A percentile compares a stretch with the other conserved stretches of the same genome.
These are phyloP conservation scores for Rhizopogon roseolus DNA, from an alignment of 768 basidiomycete species.

Conservation along the genomic window DNA sequence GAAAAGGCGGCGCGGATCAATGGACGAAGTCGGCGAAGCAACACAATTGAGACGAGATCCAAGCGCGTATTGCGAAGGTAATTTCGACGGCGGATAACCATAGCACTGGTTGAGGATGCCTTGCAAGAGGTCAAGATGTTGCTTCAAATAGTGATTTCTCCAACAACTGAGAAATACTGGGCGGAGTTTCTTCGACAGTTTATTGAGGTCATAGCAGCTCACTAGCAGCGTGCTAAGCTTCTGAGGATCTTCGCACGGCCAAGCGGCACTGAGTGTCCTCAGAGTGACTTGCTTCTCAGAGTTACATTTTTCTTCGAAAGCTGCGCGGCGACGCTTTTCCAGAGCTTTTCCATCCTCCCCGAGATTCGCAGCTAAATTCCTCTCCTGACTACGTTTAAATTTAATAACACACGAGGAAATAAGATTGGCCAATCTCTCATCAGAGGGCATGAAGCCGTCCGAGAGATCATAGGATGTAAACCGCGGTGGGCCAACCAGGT, in stretches of 20 bases:
- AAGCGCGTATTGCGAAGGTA: constrained; percentile 5
- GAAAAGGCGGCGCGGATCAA: constrained; percentile 1
- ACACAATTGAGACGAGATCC: neutral
- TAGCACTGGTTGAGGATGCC: neutral
- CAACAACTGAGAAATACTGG: constrained; percentile 12
- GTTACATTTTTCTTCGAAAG: constrained; percentile 5
- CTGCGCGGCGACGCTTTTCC: constrained; percentile 3
- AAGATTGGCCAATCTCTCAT: neutral
- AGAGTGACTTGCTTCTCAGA: constrained; percentile 4
- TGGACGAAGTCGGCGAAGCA: neutral
- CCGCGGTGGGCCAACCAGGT: constrained; percentile 10
- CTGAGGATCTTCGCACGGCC: constrained; percentile 15
- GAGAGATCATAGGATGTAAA: constrained; percentile 10
- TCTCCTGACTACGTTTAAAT: constrained; percentile 14
- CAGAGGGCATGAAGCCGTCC: constrained; percentile 6
- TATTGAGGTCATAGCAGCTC: constrained; percentile 1
- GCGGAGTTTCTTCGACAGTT: neutral
- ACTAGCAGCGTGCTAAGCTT: neutral
- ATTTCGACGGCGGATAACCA: neutral
- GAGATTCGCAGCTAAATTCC: neutral
- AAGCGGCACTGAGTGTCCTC: constrained; percentile 1
- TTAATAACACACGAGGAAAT: neutral
- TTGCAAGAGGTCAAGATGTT: constrained; percentile 12
- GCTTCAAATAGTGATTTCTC: constrained; percentile 10
- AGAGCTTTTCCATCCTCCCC: constrained; percentile 1